A percentile compares a stretch with the other conserved stretches of the same genome.
These are phyloP conservation scores for Tillandsia fasciculata DNA, from an alignment of 176 grass and related monocot species.

Conservation along the genomic window DNA sequence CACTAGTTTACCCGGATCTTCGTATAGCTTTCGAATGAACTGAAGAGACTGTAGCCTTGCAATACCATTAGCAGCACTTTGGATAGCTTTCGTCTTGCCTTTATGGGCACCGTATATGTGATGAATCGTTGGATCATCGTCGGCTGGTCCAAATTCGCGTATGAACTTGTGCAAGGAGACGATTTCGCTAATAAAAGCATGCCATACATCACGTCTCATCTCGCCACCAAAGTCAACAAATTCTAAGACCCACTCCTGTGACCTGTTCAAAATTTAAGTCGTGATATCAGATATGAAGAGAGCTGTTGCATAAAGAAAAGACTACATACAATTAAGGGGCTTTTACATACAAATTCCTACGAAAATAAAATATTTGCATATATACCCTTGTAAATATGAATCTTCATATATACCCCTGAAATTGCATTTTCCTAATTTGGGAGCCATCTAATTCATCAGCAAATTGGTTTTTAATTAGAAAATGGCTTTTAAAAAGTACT, in stretches of 20 bases:
- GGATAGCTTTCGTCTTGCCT: constrained; percentile 72
- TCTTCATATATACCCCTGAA: too few species aligned
- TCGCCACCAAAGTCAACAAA: constrained; percentile 98
- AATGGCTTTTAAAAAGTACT: too few species aligned
- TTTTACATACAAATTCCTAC: too few species aligned
- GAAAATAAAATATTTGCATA: too few species aligned
- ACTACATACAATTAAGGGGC: neutral
- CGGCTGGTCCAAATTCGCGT: constrained; percentile 63
- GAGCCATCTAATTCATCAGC: too few species aligned
- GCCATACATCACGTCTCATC: constrained; percentile 87
- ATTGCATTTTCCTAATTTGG: too few species aligned
- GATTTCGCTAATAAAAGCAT: constrained; percentile 76
- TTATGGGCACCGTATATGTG: constrained; percentile 69
- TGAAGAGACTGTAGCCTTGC: constrained; percentile 94
- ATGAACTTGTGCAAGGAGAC: constrained; percentile 80
- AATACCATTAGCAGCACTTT: constrained; percentile 65
- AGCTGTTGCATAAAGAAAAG: neutral
- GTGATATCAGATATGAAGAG: neutral
- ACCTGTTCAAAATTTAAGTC: constrained; percentile 39
- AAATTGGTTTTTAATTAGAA: too few species aligned
- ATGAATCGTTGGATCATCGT: constrained; percentile 67
- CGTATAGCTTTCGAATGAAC: constrained; percentile 65
- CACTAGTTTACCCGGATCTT: constrained; percentile 79
- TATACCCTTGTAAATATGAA: too few species aligned
- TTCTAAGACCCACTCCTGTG: constrained; percentile 79